These are phyloP conservation scores for Sicyos baderoa DNA, from an alignment of 306 rosid species.

Conservation along the genomic window DNA sequence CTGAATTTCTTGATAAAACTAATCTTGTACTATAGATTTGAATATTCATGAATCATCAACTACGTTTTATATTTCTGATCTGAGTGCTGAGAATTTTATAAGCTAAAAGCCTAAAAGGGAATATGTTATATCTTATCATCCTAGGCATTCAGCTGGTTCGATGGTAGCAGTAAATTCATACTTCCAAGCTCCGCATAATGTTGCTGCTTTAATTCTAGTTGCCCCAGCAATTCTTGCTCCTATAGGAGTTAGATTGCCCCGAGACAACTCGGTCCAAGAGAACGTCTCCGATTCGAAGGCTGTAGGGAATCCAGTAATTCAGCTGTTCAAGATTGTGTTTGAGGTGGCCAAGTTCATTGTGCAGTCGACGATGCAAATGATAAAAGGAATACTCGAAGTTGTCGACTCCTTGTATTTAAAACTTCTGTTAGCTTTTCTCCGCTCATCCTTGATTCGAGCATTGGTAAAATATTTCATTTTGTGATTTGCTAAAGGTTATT, in stretches of 20 bases:
- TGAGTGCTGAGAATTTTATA: slow-evolving; percentile 20
- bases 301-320: slow-evolving; percentile 35
- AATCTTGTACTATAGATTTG: neutral
- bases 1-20: too few species aligned
- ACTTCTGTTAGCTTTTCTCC: slow-evolving; percentile 50
- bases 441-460: slow-evolving; percentile 46
- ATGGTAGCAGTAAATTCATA: slow-evolving; percentile 70
- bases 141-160: slow-evolving; percentile 94
- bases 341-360: slow-evolving; percentile 34
- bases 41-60: neutral
- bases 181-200: slow-evolving; percentile 78
- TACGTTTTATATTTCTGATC: neutral
- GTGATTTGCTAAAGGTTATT: neutral
- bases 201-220: slow-evolving; percentile 79
- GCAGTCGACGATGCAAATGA: slow-evolving; percentile 34
- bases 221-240: slow-evolving; percentile 79
- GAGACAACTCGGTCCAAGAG: slow-evolving; percentile 36
- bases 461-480: slow-evolving; percentile 40
- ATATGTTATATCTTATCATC: slow-evolving; percentile 17
- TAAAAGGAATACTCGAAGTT: slow-evolving; percentile 43
- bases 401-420: slow-evolving; percentile 48
- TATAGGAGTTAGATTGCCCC: slow-evolving; percentile 27
- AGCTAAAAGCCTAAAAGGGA: neutral
- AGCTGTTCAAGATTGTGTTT: slow-evolving; percentile 38
- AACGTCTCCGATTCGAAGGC: slow-evolving; percentile 24